Conservation (phyloP, 2,329 filamentous ascomycete genomes). For the Stachybotrys elegans region DNA sequence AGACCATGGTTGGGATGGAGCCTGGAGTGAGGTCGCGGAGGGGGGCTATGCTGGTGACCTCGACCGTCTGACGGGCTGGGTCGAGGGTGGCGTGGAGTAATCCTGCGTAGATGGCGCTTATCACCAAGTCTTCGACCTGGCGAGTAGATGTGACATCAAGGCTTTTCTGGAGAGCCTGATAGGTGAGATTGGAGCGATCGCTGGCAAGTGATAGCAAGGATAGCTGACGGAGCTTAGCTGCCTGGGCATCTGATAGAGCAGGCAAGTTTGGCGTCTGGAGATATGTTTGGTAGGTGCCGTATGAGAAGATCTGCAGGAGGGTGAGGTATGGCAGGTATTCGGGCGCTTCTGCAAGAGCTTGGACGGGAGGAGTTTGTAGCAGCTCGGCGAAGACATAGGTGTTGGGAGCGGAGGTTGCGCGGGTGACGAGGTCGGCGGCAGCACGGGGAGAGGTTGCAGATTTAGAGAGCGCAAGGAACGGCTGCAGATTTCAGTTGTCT, state of each 20-base stretch:
- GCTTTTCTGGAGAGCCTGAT: conserved; percentile 59
- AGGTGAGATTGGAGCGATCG: conserved; percentile 64
- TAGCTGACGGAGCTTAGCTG: conserved; percentile 83
- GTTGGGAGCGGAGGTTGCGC: conserved; percentile 83
- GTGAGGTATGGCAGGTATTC: conserved; percentile 62
- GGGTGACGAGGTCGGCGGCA: conserved; percentile 77
- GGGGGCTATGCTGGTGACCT: conserved; percentile 75
- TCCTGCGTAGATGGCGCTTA: conserved; percentile 80
- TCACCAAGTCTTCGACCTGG: conserved; percentile 81
- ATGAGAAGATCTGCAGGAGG: conserved; percentile 83
- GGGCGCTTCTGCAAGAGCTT: conserved; percentile 56
- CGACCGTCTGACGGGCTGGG: conserved; percentile 66
- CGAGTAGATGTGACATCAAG: conserved; percentile 63
- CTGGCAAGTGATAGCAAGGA: conserved; percentile 78
- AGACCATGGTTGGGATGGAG: conserved; percentile 63
- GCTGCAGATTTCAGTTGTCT: conserved; percentile 49
- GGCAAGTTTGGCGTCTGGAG: conserved; percentile 52
- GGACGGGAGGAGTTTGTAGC: conserved; percentile 74
- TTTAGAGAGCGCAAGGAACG: conserved; percentile 86
- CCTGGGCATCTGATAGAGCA: conserved; percentile 64
- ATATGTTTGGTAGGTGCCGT: conserved; percentile 84
- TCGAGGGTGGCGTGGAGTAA: conserved; percentile 81
- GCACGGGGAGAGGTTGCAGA: conserved; percentile 79
- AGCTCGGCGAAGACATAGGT: conserved; percentile 94
- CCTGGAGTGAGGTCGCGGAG: conserved; percentile 79